Conservation (phyloP, 2,329 filamentous ascomycete species). For the Cryphonectria japonica region DNA sequence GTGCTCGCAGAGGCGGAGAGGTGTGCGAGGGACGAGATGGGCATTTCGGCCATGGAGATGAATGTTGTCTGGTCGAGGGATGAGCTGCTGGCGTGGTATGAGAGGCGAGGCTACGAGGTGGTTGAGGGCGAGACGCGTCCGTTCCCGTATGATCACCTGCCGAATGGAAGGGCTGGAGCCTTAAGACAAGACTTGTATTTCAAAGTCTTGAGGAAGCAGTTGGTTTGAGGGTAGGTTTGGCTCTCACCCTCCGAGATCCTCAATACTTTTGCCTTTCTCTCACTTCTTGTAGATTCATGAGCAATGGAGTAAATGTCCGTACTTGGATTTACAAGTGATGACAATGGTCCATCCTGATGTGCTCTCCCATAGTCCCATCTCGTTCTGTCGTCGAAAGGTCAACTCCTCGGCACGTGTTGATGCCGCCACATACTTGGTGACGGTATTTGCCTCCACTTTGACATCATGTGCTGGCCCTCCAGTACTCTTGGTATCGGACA, state of each 20-base stretch:
- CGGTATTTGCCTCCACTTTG: background rate
- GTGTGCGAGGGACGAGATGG: conserved; percentile 41
- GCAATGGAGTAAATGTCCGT: background rate
- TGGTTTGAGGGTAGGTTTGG: background rate
- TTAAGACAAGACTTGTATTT: conserved; percentile 51
- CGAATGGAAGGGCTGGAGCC: conserved; percentile 37
- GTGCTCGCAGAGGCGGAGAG: conserved; percentile 48
- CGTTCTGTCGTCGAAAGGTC: conserved; percentile 55
- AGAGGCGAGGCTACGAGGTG: conserved; percentile 45
- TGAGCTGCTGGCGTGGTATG: conserved; percentile 53
- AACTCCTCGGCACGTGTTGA: conserved; percentile 50
- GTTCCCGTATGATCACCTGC: conserved; percentile 48
- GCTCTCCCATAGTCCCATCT: conserved; percentile 56
- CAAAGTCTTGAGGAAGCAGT: conserved; percentile 45
- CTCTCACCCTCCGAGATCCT: background rate
- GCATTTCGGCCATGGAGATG: conserved; percentile 46
- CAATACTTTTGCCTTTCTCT: background rate
- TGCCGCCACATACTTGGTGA: conserved; percentile 41
- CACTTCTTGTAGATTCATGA: background rate
- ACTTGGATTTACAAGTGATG: conserved; percentile 40
- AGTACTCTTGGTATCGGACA: conserved; percentile 1
- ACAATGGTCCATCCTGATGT: conserved; percentile 55
- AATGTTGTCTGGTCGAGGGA: conserved; percentile 47
- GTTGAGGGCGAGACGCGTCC: conserved; percentile 44
- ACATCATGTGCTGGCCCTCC: conserved; percentile 14